phyloP scores from a whole-genome alignment of 2,329 filamentous ascomycete species.

The Cordyceps cateniannulata region DNA sequence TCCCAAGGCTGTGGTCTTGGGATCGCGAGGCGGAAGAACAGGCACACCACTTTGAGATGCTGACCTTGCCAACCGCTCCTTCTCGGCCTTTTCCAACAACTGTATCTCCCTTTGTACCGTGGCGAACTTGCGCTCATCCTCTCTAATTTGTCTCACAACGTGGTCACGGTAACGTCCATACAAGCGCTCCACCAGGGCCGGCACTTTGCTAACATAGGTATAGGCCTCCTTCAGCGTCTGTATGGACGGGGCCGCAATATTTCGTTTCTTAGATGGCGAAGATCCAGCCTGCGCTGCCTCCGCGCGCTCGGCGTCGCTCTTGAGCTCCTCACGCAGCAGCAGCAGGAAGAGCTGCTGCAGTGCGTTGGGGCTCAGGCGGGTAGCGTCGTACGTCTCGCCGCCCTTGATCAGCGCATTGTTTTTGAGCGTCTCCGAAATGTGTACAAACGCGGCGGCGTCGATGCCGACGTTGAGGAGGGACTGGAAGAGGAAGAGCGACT shows the following conservation, averaged over 20 bases:
- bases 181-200: conserved; percentile 63
- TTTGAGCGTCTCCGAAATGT: conserved; percentile 68
- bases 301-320: conserved; percentile 37
- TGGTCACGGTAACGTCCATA: conserved; percentile 69
- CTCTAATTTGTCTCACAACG: conserved; percentile 61
- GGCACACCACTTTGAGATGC: conserved; percentile 30
- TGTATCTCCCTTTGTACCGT: conserved; percentile 60
- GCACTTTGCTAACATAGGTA: conserved; percentile 61
- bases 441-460: conserved; percentile 58
- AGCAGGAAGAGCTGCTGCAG: conserved; percentile 73
- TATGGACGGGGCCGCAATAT: conserved; percentile 58
- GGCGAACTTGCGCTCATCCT: conserved; percentile 65
- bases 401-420: conserved; percentile 67
- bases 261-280: conserved; percentile 64
- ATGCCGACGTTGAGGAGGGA: conserved; percentile 64
- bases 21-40: conserved; percentile 26
- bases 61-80: conserved; percentile 30
- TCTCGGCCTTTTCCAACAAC: conserved; percentile 52
- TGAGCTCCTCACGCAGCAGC: conserved; percentile 68
- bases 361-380: conserved; percentile 68
- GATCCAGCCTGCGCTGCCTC: conserved; percentile 27
- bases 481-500: conserved; percentile 81
- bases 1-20: conserved; percentile 20
- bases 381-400: conserved; percentile 64
- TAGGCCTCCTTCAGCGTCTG: conserved; percentile 61